Percentiles rank a stretch among this genome's conserved stretches.
phyloP scores from a whole-genome alignment of 164 flowering plant genomes.

The Stephania cephalantha region DNA sequence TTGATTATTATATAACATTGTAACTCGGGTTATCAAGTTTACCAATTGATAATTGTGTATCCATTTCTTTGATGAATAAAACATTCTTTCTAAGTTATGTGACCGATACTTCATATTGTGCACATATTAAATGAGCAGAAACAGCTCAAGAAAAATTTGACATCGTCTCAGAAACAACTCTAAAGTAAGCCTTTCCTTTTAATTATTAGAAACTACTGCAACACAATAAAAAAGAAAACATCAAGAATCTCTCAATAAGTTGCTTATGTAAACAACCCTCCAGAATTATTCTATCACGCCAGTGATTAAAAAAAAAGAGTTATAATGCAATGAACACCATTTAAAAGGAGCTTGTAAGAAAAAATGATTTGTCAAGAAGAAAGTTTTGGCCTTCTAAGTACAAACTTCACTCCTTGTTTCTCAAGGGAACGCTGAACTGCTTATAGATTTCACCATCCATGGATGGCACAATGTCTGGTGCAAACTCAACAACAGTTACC shows the following conservation, averaged over 20 bases:
- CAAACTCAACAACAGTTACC: constrained; percentile 87
- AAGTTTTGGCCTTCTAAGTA: not conserved
- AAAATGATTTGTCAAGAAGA: not conserved
- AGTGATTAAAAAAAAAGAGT: not conserved
- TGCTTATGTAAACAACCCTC: not conserved
- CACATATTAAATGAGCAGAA: not conserved
- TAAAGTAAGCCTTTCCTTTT: not conserved
- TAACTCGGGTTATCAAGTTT: constrained; percentile 2
- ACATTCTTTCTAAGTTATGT: not conserved
- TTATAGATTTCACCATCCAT: constrained; percentile 80
- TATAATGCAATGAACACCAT: not conserved
- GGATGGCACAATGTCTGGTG: constrained; percentile 71
- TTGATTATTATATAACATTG: not conserved
- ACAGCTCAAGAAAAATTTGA: not conserved
- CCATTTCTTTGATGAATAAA: not conserved
- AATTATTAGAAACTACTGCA: not conserved
- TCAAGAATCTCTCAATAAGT: not conserved
- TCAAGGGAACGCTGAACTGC: constrained; percentile 82
- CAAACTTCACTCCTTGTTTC: constrained; percentile 78
- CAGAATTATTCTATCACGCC: not conserved
- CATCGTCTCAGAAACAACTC: not conserved
- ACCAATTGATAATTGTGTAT: not conserved
- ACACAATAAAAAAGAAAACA: not conserved
- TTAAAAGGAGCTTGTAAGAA: not conserved
- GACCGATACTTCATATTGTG: not conserved